phyloP scores from a whole-genome alignment of 768 basidiomycete genomes.

The Tricholoma saponaceum region DNA sequence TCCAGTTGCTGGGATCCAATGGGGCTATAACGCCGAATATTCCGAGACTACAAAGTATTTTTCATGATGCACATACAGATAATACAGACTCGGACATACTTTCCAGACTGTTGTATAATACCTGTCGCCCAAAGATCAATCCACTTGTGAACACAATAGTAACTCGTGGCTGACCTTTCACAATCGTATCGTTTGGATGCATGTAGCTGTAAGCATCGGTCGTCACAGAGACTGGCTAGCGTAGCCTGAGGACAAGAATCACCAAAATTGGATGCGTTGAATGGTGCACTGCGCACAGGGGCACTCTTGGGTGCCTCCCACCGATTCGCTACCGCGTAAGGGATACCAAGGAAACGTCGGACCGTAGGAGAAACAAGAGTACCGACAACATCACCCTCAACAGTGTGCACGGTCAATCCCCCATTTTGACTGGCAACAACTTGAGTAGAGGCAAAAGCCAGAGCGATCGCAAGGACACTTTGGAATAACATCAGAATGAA shows the following conservation, averaged over 20 bases:
- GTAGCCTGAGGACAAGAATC: constrained; percentile 26
- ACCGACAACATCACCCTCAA: constrained; percentile 27
- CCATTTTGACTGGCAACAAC: neutral
- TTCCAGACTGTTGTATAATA: too few species aligned
- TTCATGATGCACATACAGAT: too few species aligned
- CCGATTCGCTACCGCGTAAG: constrained; percentile 28
- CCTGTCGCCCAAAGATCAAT: too few species aligned
- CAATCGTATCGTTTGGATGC: constrained; percentile 30
- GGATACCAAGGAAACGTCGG: constrained; percentile 25
- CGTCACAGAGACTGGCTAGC: constrained; percentile 5
- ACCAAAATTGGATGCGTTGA: constrained; percentile 25
- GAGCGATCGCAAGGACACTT: too few species aligned
- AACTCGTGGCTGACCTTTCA: too few species aligned
- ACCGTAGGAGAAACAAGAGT: constrained; percentile 20
- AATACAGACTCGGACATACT: too few species aligned
- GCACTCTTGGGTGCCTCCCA: constrained; percentile 30
- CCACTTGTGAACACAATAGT: too few species aligned
- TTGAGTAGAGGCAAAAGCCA: neutral
- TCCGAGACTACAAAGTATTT: too few species aligned
- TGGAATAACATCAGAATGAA: too few species aligned
- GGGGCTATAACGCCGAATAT: too few species aligned
- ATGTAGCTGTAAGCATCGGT: constrained; percentile 32
- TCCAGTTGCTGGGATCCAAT: too few species aligned
- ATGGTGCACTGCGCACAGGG: constrained; percentile 11
- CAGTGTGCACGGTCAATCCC: constrained; percentile 24